Conservation (phyloP, 2,329 filamentous ascomycete genomes). For the Aspergillus fructus region DNA sequence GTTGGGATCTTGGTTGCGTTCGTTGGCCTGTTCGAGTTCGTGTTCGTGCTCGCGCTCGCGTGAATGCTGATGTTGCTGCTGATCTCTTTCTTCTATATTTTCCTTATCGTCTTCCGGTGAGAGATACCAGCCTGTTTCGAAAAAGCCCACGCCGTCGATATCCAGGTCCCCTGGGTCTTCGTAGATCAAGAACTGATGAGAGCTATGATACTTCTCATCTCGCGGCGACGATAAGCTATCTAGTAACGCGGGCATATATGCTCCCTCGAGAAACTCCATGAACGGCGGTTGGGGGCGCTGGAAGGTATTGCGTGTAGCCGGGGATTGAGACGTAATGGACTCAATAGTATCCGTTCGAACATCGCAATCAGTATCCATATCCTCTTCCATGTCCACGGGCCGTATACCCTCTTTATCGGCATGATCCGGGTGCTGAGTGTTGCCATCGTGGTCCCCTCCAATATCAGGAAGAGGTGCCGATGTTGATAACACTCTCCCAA, state of each 20-base stretch:
- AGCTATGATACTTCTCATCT: not conserved
- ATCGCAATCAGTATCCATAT: not conserved
- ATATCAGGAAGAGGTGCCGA: not conserved
- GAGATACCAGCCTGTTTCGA: not conserved
- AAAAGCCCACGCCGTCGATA: not conserved
- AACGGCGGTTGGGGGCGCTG: not conserved
- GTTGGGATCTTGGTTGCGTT: not conserved
- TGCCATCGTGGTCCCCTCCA: not conserved
- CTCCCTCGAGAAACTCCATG: not conserved
- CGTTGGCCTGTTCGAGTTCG: not conserved
- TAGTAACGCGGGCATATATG: not conserved
- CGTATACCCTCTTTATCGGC: not conserved
- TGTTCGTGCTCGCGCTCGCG: not conserved
- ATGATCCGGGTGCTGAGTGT: not conserved
- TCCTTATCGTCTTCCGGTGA: constrained; percentile 21
- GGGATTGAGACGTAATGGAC: not conserved
- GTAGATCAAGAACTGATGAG: constrained; percentile 18
- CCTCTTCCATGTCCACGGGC: not conserved
- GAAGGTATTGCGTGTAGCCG: not conserved
- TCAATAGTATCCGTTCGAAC: not conserved
- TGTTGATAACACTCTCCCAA: not conserved
- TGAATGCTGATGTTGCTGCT: not conserved
- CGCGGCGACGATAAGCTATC: not conserved
- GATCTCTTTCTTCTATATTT: constrained; percentile 9
- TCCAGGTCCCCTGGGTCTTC: constrained; percentile 18